Base-by-base conservation (phyloP, 306 rosid species). In the Inga laurina region DNA sequence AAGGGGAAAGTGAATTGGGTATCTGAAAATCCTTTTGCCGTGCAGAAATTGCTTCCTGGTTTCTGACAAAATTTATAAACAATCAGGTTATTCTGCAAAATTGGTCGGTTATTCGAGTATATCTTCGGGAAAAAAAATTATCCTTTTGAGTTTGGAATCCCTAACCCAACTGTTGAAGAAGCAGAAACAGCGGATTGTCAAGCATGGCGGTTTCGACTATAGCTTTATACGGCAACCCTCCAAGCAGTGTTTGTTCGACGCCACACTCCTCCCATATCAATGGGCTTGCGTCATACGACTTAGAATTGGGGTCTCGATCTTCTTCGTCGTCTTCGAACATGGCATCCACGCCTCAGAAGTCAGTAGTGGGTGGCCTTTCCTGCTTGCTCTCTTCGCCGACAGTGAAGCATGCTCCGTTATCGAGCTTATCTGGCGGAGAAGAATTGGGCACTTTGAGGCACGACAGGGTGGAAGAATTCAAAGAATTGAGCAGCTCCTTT, bases 401-500 rank as follows among this genome's bases (percentile, higher is more conserved):
- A 8, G 43, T 39, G 7, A 39, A 39, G 43, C 8, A 39, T 9
- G 13, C 0, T 39, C 43, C 7, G 8, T 39, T 39, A 39, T 39
- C 8, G 8, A 39, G 43, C 43, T 39, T 39, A 39, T 39, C 43
- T 39, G 43, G 43, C 43, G 43, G 1, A 39, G 1, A 39, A 39
- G 43, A 39, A 39, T 39, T 39, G 8, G 43, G 6, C 8, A 5
- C 43, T 39, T 6, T 39, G 43, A 39, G 43, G 43, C 43, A 86
- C 24, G 91, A 89, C 27, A 85, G 89, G 77, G 87, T 89, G 51
- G 94, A 92, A 13, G 99, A 95, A 22, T 73, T 92, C 15, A 80
- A 91, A 13, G 99, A 95, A 41, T 70, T 92, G 34, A 81, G 94
- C 15, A 85, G 97, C 85, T 91, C 99, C 7, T 96, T 91, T 54